A percentile compares a stretch with the other conserved stretches of the same genome.
phyloP scores from a whole-genome alignment of 768 basidiomycete genomes.

The Mycena rosella region DNA sequence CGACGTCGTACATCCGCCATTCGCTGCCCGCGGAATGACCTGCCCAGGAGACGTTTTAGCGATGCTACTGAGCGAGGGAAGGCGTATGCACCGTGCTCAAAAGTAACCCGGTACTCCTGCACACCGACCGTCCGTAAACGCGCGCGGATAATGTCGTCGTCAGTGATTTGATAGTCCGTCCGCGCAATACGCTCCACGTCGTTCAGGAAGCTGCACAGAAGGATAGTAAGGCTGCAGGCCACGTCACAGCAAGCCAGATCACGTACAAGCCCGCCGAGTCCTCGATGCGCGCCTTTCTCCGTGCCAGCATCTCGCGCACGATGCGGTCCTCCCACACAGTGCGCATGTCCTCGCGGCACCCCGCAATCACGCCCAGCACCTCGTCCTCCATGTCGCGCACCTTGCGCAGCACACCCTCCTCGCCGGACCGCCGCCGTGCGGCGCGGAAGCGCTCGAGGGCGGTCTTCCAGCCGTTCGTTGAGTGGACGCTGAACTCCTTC shows the following conservation, averaged over 20 bases:
- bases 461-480: slow-evolving; percentile 75
- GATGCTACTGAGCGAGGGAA: background rate
- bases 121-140: slow-evolving; percentile 83
- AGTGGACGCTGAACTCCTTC: slow-evolving; percentile 70
- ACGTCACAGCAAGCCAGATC: background rate
- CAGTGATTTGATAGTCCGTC: slow-evolving; percentile 74
- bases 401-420: slow-evolving; percentile 41
- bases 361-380: slow-evolving; percentile 68
- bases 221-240: slow-evolving; percentile 1
- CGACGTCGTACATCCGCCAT: slow-evolving; percentile 88
- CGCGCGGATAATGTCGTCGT: slow-evolving; percentile 84
- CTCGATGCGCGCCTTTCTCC: slow-evolving; percentile 70
- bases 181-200: slow-evolving; percentile 76
- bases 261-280: slow-evolving; percentile 82
- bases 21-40: slow-evolving; percentile 74
- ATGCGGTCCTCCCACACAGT: slow-evolving; percentile 75
- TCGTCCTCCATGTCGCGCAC: slow-evolving; percentile 65
- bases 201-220: slow-evolving; percentile 70
- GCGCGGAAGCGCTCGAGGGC: slow-evolving; percentile 69
- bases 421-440: slow-evolving; percentile 42
- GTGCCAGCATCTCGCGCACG: slow-evolving; percentile 69
- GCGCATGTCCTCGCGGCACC: slow-evolving; percentile 75
- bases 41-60: slow-evolving; percentile 40
- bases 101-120: slow-evolving; percentile 77
- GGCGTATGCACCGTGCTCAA: slow-evolving; percentile 66